Percentiles rank a stretch among this genome's conserved stretches.
These are phyloP conservation scores for Colletotrichum zoysiae DNA, from an alignment of 2,329 filamentous ascomycete species.

Conservation along the genomic window DNA sequence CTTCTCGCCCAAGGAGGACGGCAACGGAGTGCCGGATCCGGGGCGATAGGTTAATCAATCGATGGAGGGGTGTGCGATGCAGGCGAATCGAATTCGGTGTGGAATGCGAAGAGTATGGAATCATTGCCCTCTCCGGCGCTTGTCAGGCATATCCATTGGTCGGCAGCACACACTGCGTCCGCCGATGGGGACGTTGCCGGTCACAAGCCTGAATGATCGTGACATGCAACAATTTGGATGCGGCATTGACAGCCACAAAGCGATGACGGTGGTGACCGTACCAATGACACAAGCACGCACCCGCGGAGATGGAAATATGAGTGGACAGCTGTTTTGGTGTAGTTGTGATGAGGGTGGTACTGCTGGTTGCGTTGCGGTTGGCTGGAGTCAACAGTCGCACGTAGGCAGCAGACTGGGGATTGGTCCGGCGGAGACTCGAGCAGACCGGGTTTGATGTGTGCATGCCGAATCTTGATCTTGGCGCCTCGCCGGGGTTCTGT, in stretches of 20 bases:
- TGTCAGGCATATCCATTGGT: constrained; percentile 19
- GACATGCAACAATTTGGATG: constrained; percentile 22
- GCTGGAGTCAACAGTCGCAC: constrained; percentile 1
- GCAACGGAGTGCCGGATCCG: constrained; percentile 20
- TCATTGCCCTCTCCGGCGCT: constrained; percentile 3
- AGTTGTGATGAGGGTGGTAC: constrained; percentile 11
- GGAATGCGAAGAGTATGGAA: constrained; percentile 11
- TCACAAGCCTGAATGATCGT: constrained; percentile 8
- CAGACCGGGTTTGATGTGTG: neutral
- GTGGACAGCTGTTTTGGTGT: constrained; percentile 4
- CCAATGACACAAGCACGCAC: neutral
- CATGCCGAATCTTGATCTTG: neutral
- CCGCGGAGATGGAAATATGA: neutral
- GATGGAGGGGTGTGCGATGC: constrained; percentile 5
- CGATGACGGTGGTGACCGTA: constrained; percentile 1
- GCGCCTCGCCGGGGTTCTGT: neutral
- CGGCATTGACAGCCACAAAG: constrained; percentile 12
- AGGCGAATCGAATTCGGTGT: constrained; percentile 8
- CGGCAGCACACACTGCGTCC: neutral
- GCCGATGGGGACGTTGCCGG: constrained; percentile 23
- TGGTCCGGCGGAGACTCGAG: constrained; percentile 5
- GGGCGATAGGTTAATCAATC: constrained; percentile 8
- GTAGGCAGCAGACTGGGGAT: neutral
- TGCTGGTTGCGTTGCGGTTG: constrained; percentile 14
- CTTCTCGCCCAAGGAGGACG: constrained; percentile 20